Conservation (phyloP, 2,329 filamentous ascomycete species). For the Fulvia fulva region DNA sequence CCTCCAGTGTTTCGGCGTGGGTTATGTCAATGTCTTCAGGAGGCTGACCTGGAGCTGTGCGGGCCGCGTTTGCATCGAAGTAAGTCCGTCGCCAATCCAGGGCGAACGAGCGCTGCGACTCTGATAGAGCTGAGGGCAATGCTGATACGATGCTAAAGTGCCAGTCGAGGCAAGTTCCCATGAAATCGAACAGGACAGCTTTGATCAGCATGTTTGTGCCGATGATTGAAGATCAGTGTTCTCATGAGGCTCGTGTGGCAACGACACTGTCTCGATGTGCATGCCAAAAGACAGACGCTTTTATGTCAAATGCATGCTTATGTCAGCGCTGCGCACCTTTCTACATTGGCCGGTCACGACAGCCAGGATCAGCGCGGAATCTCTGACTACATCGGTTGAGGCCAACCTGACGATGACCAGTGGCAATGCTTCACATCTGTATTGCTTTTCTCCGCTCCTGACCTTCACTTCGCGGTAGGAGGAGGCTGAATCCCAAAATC, state of each 20-base stretch:
- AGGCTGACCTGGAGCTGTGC: slow-evolving; percentile 34
- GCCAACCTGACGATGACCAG: too few species aligned
- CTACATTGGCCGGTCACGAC: background rate
- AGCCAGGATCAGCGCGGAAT: too few species aligned
- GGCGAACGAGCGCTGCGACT: slow-evolving; percentile 36
- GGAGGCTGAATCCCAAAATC: background rate
- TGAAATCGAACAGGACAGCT: slow-evolving; percentile 55
- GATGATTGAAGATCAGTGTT: background rate
- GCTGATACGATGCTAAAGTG: slow-evolving; percentile 32
- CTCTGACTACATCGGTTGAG: too few species aligned
- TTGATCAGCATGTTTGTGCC: slow-evolving; percentile 27
- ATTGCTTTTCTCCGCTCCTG: too few species aligned
- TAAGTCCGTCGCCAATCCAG: slow-evolving; percentile 50
- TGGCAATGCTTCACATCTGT: too few species aligned
- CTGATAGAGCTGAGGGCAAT: slow-evolving; percentile 6
- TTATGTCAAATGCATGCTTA: background rate
- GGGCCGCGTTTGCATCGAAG: slow-evolving; percentile 45
- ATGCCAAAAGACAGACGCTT: background rate
- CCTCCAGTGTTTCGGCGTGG: slow-evolving; percentile 41
- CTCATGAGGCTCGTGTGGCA: background rate
- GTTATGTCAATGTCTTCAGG: slow-evolving; percentile 53
- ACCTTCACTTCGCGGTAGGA: too few species aligned
- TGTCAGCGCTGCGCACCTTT: background rate
- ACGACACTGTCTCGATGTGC: background rate
- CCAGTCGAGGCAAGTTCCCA: slow-evolving; percentile 58